Conservation (phyloP, 1,284 basidiomycete species). For the Peniophora sp. region DNA sequence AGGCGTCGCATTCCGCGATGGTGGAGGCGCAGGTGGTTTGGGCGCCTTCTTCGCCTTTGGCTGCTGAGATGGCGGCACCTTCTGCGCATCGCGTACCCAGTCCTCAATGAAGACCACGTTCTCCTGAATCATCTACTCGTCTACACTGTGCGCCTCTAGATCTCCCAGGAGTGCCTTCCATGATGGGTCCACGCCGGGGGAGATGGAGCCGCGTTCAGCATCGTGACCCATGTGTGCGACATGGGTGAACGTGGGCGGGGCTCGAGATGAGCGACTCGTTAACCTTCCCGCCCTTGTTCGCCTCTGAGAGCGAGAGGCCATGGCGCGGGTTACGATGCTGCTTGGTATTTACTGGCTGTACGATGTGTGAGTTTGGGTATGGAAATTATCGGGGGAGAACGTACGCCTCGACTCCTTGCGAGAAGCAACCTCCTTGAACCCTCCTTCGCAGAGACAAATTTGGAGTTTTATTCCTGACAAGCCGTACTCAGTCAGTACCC, state of each 20-base stretch:
- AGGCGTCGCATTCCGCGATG: slow-evolving; percentile 7
- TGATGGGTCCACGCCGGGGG: slow-evolving; percentile 85
- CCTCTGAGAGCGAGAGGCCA: slow-evolving; percentile 51
- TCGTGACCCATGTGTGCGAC: slow-evolving; percentile 96
- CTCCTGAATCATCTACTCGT: slow-evolving; percentile 52
- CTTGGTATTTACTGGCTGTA: slow-evolving; percentile 26
- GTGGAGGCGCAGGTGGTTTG: slow-evolving; percentile 23
- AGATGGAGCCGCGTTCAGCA: slow-evolving; percentile 78
- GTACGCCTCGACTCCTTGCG: slow-evolving; percentile 59
- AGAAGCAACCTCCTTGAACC: slow-evolving; percentile 78
- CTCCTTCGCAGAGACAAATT: slow-evolving; percentile 87
- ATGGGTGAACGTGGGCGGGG: slow-evolving; percentile 79
- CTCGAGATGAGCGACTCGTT: slow-evolving; percentile 90
- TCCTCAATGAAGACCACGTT: slow-evolving; percentile 89
- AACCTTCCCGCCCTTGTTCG: slow-evolving; percentile 60
- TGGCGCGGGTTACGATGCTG: slow-evolving; percentile 9
- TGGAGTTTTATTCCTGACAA: slow-evolving; percentile 76
- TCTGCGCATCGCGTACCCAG: slow-evolving; percentile 62
- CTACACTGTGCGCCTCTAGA: slow-evolving; percentile 67
- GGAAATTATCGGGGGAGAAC: slow-evolving; percentile 15
- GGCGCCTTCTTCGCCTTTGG: slow-evolving; percentile 35
- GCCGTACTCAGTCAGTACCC: slow-evolving; percentile 4
- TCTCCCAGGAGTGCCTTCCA: slow-evolving; percentile 79
- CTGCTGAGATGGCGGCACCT: slow-evolving; percentile 19
- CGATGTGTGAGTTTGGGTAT: slow-evolving; percentile 1